Evolutionary conservation across 768 basidiomycete species (phyloP).

Genomic region (Podaxis sp.): DNA sequence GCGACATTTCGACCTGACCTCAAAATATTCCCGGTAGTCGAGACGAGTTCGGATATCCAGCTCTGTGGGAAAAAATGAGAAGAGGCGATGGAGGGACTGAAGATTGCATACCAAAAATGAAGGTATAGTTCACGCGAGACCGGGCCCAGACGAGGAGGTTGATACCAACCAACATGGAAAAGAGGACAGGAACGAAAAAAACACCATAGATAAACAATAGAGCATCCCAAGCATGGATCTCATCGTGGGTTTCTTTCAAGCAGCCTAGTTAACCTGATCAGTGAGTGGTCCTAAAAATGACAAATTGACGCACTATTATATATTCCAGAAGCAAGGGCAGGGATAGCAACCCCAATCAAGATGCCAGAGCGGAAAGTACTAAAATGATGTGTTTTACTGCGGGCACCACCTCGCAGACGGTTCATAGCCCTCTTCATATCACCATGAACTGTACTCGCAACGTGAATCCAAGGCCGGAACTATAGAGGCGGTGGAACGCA

Average conservation of each 20-base stretch:
- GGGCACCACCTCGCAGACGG: slow-evolving; percentile 54
- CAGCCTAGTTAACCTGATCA: slow-evolving; percentile 47
- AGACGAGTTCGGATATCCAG: slow-evolving; percentile 67
- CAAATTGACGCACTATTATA: slow-evolving; percentile 44
- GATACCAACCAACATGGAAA: slow-evolving; percentile 75
- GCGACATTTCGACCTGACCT: slow-evolving; percentile 32
- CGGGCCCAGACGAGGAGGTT: slow-evolving; percentile 79
- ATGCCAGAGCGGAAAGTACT: slow-evolving; percentile 76
- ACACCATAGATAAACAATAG: slow-evolving; percentile 79
- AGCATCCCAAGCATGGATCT: slow-evolving; percentile 67
- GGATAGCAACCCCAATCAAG: slow-evolving; percentile 68
- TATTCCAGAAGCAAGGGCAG: slow-evolving; percentile 63
- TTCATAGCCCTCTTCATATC: slow-evolving; percentile 75
- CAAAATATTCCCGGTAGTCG: slow-evolving; percentile 74
- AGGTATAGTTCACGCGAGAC: slow-evolving; percentile 87
- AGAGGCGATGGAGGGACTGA: slow-evolving; percentile 14
- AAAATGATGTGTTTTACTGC: slow-evolving; percentile 60
- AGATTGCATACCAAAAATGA: slow-evolving; percentile 70
- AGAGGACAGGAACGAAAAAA: slow-evolving; percentile 70
- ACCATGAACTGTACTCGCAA: slow-evolving; percentile 45
- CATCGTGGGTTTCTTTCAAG: slow-evolving; percentile 38
- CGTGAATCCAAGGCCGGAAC: slow-evolving; percentile 1
- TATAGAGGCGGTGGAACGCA: slow-evolving; percentile 33
- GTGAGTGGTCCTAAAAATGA: neutral
- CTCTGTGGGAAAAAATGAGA: slow-evolving; percentile 38